A percentile compares a stretch with the other conserved stretches of the same genome.
These are phyloP conservation scores for Candida hispaniensis DNA, from an alignment of 805 yeast genomes.

Conservation along the genomic window DNA sequence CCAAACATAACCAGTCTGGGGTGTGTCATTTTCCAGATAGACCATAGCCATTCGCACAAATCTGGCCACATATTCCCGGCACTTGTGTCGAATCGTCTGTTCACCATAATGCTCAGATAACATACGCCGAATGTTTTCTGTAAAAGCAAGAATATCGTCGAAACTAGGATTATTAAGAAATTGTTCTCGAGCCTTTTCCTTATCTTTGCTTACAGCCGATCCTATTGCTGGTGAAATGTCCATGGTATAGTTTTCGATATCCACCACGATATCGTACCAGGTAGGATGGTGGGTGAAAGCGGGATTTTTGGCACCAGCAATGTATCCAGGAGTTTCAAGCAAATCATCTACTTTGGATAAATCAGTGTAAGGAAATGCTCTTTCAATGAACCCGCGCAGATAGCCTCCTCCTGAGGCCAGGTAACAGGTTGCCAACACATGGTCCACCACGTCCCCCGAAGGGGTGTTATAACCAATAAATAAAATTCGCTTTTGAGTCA, in stretches of 20 bases:
- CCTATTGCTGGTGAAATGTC: conserved; percentile 25
- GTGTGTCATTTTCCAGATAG: conserved; percentile 22
- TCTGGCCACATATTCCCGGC: conserved; percentile 23
- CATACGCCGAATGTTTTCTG: conserved; percentile 25
- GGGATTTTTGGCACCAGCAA: conserved; percentile 54
- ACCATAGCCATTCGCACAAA: conserved; percentile 25
- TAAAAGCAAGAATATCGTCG: conserved; percentile 22
- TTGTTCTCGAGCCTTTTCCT: conserved; percentile 10
- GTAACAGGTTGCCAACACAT: conserved; percentile 38
- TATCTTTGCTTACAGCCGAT: conserved; percentile 15
- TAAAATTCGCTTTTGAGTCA: conserved; percentile 42
- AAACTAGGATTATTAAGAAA: not conserved
- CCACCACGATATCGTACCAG: conserved; percentile 47
- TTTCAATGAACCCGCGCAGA: conserved; percentile 37
- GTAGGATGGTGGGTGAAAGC: conserved; percentile 44
- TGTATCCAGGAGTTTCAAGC: conserved; percentile 38
- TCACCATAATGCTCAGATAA: conserved; percentile 26
- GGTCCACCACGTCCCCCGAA: conserved; percentile 42
- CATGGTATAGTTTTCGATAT: conserved; percentile 36
- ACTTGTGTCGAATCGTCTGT: conserved; percentile 23
- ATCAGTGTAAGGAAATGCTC: conserved; percentile 47
- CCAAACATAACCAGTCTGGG: conserved; percentile 27
- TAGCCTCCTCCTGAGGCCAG: conserved; percentile 43
- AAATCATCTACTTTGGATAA: conserved; percentile 44
- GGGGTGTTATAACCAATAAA: conserved; percentile 42